Percentiles rank a stretch among this genome's conserved stretches.
Evolutionary conservation across 2,329 filamentous ascomycete genomes (phyloP).

Genomic region (Colletotrichum sublineola): DNA sequence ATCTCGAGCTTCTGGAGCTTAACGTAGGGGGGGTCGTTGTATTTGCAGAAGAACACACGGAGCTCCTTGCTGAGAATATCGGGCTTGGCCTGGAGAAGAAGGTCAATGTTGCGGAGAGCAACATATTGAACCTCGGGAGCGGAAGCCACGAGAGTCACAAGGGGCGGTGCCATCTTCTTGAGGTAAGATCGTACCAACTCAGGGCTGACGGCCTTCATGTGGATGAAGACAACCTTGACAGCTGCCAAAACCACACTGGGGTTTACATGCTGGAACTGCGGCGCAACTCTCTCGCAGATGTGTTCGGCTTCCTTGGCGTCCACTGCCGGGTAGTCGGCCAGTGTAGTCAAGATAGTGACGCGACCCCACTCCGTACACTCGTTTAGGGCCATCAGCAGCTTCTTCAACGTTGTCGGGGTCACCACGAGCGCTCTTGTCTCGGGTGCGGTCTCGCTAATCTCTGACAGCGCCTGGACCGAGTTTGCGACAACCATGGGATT

Average conservation of each 20-base stretch:
- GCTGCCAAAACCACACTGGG: slow-evolving; percentile 97
- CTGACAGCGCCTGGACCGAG: slow-evolving; percentile 91
- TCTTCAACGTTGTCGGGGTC: slow-evolving; percentile 87
- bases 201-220: slow-evolving; percentile 87
- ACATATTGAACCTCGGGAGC: slow-evolving; percentile 98
- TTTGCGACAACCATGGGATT: slow-evolving; percentile 99
- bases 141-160: slow-evolving; percentile 95
- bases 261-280: slow-evolving; percentile 98
- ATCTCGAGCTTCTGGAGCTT: slow-evolving; percentile 99
- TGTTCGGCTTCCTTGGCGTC: slow-evolving; percentile 97
- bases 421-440: slow-evolving; percentile 90
- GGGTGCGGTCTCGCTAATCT: slow-evolving; percentile 90
- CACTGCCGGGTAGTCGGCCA: slow-evolving; percentile 88
- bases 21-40: slow-evolving; percentile 97
- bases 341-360: slow-evolving; percentile 89
- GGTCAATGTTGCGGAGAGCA: slow-evolving; percentile 93
- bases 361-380: slow-evolving; percentile 99
- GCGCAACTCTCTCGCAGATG: slow-evolving; percentile 95
- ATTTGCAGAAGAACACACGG: slow-evolving; percentile 99
- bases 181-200: slow-evolving; percentile 88
- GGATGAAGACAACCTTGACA: slow-evolving; percentile 96
- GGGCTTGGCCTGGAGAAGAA: slow-evolving; percentile 94
- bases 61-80: slow-evolving; percentile 98
- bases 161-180: slow-evolving; percentile 97
- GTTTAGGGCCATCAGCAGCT: slow-evolving; percentile 94